Evolutionary conservation across 108 stramenopile species (phyloP), one percentile per base, ranked within the genome.

Genomic region (Cyclotella distinguenda): DNA sequence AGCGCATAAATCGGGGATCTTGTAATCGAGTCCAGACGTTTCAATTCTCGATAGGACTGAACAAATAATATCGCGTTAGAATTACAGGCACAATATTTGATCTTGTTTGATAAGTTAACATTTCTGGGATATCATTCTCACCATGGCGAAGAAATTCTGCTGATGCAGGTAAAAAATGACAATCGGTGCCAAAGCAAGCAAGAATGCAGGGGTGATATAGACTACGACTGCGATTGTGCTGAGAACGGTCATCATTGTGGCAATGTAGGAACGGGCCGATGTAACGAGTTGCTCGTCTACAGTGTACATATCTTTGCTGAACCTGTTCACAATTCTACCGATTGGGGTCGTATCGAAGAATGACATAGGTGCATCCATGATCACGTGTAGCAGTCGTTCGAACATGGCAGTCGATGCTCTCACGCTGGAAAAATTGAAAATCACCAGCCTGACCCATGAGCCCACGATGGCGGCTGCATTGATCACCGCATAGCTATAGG

Each of bases 1-100:
- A 95, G 77, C 0, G 94, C 89, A 85, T 95, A 98, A 38, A 98
- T 85, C 6, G 97, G 97, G 30, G 79, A 82, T 30, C 95, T 71
- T 39, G 59, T 68, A 7, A 92, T 82, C 19, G 90, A 86, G 48
- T 98, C 95, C 21, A 96, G 68, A 5, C 97, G 78, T 65, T 96
- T 97, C 44, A 98, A 72, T 62, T 98, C 94, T 16, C 97, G 78
- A 48, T 94, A 95, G 10, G 91, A 84, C 62, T 62, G 4, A 47
- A 18, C 7, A 18, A 0, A 62, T 7, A 15, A 49, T 1, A 45
- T 43, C 8, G 25, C 3, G 58, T 30, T 21, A 1, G 13, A 38
- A 10, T 10, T 3, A 6, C 21, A 9, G 45, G 44, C 18, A 13
- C 10, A n/a, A n/a, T n/a, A n/a, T n/a, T n/a, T n/a, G n/a, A n/a